Evolutionary conservation across 108 stramenopile genomes (phyloP), one percentile per base, ranked within the genome.

Genomic region (Cyclotella sp.): DNA sequence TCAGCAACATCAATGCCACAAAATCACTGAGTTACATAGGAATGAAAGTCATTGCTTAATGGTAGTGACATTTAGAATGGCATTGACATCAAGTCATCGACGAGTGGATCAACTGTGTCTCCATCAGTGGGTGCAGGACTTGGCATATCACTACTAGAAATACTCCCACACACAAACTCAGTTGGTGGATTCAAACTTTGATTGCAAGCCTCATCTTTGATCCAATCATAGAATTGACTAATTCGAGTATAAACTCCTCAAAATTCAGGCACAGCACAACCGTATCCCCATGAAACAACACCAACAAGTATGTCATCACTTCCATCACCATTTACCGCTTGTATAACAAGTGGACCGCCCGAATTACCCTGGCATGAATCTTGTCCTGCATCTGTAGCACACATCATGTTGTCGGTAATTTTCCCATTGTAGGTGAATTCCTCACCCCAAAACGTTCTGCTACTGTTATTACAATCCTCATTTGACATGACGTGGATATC

Each of bases 171-270:
- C 2, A 18, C 1, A 14, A 58, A 58, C 13, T 22, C 21, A 24
- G 21, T 13, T 9, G 68, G 52, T 29, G 68, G 68, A 40, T 54
- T 19, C 18, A 7, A 16, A 26, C 63, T 71, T 12, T n/a, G 19
- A 29, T 16, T 46, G 70, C 91, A 91, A 26, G 85, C 84, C 8
- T 64, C 46, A 6, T 53, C 22, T 43, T 52, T 44, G 21, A 91
- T 88, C 91, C 91, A 91, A 45, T 78, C 64, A 43, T 70, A 72
- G 0, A 28, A 79, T 13, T 12, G 18, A 26, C 82, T 78, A 22
- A 87, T 49, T 19, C 86, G 84, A 21, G 87, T 49, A 67, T 91
- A 91, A 9, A 89, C 88, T 27, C 79, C 79, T 10, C 68, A 68
- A 52, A 77, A 78, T 24, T 70, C 52, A 21, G 40, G 13, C n/a